A percentile compares a stretch with the other conserved stretches of the same genome.
Conservation (phyloP, 164 flowering plant species). For the Magnolia changhungtana region DNA sequence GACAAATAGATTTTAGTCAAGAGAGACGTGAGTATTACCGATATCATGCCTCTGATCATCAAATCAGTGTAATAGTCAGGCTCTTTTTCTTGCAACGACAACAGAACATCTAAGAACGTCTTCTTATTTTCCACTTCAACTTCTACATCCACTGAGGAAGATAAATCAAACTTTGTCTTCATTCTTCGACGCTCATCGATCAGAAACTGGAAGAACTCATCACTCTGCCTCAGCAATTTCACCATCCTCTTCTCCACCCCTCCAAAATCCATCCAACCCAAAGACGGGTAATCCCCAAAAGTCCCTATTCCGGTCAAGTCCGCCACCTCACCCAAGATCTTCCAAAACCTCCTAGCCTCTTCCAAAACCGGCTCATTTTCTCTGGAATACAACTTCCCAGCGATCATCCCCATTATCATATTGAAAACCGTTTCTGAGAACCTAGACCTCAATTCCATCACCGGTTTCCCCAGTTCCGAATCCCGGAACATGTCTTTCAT, state of each 20-base stretch:
- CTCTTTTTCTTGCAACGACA: slow-evolving; percentile 29
- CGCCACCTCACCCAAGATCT: slow-evolving; percentile 6
- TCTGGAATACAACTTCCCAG: slow-evolving; percentile 22
- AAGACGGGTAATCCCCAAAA: slow-evolving; percentile 16
- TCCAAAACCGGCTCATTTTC: slow-evolving; percentile 14
- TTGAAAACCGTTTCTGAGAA: slow-evolving; percentile 17
- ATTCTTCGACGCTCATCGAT: slow-evolving; percentile 11
- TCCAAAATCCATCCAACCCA: slow-evolving; percentile 17
- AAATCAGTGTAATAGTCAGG: slow-evolving; percentile 32
- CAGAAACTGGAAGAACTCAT: slow-evolving; percentile 25
- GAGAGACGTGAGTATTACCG: slow-evolving; percentile 16
- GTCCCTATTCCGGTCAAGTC: background rate
- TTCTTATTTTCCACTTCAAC: background rate
- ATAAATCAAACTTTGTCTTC: background rate
- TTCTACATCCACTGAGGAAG: background rate
- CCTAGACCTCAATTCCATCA: slow-evolving; percentile 8
- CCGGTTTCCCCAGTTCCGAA: background rate
- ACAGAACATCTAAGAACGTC: slow-evolving; percentile 19
- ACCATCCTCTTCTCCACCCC: slow-evolving; percentile 18
- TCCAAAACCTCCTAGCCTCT: slow-evolving; percentile 16
- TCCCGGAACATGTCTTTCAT: background rate
- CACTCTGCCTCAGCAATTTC: slow-evolving; percentile 8
- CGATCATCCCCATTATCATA: slow-evolving; percentile 16
- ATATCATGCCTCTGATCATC: slow-evolving; percentile 26
- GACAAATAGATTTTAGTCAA: too few relatives aligned